Conservation (phyloP, 1,139 yeast species). For the Pichia sp. region DNA sequence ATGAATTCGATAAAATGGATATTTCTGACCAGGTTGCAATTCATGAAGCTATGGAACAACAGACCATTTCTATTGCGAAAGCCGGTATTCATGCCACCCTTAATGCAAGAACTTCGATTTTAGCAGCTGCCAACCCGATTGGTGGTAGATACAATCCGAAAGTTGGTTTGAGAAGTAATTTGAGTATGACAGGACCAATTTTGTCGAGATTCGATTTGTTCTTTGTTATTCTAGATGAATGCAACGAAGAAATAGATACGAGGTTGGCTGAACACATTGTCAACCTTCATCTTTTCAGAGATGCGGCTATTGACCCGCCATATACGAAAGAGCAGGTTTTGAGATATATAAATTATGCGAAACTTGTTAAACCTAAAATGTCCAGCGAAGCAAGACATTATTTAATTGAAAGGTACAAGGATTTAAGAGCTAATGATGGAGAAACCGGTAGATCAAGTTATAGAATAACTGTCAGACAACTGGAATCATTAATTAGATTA, state of each 20-base stretch:
- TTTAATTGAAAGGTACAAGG: constrained; percentile 76
- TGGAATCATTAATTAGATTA: constrained; percentile 87
- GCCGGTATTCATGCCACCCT: constrained; percentile 98
- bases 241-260: constrained; percentile 85
- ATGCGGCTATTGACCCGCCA: constrained; percentile 86
- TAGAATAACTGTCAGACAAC: constrained; percentile 93
- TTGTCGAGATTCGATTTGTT: constrained; percentile 97
- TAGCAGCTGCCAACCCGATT: constrained; percentile 97
- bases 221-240: constrained; percentile 90
- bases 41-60: constrained; percentile 99
- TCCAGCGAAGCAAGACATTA: constrained; percentile 73
- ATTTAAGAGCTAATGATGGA: constrained; percentile 84
- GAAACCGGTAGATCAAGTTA: constrained; percentile 88
- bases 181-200: constrained; percentile 98
- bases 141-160: constrained; percentile 93
- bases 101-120: constrained; percentile 90
- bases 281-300: constrained; percentile 84
- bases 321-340: constrained; percentile 82
- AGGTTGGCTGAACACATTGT: constrained; percentile 90
- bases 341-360: constrained; percentile 85
- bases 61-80: constrained; percentile 93
- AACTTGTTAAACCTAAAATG: constrained; percentile 88
- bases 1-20: constrained; percentile 98
- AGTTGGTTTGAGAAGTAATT: constrained; percentile 72
- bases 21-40: constrained; percentile 93